Percentiles rank a stretch among this genome's conserved stretches.
Conservation (phyloP, 441 rosid genomes). For the Flueggea neowawraea region DNA sequence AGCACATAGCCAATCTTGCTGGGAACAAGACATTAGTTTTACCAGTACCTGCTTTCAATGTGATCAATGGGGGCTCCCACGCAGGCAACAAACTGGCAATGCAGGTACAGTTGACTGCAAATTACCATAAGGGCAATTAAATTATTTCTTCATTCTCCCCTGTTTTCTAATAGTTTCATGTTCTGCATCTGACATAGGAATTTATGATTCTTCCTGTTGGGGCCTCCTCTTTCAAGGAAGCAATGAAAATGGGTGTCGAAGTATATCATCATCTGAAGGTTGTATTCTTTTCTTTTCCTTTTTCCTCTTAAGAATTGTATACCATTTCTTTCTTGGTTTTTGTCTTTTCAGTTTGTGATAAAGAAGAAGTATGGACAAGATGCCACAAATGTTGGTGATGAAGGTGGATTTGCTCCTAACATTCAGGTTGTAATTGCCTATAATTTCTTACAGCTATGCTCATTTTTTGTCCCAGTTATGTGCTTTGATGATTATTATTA, state of each 20-base stretch:
- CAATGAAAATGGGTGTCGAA: constrained; percentile 98
- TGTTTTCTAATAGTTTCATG: background rate
- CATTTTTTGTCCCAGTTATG: background rate
- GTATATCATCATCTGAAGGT: constrained; percentile 93
- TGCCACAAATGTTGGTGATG: constrained; percentile 97
- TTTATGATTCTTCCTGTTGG: constrained; percentile 96
- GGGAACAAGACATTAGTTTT: constrained; percentile 83
- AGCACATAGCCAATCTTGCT: constrained; percentile 96
- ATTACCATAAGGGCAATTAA: background rate
- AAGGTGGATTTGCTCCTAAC: constrained; percentile 97
- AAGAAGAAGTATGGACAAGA: constrained; percentile 99
- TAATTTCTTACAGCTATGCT: background rate
- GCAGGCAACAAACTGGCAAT: constrained; percentile 97
- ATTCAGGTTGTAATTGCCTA: constrained; percentile 53
- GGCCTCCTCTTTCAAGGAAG: constrained; percentile 86
- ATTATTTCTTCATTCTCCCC: background rate
- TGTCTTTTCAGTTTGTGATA: constrained; percentile 58
- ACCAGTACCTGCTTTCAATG: constrained; percentile 97
- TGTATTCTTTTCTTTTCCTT: background rate
- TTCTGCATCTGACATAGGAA: constrained; percentile 39
- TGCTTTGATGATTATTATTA: background rate
- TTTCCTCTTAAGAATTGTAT: background rate
- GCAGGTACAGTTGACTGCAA: constrained; percentile 47
- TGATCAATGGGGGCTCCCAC: constrained; percentile 97
- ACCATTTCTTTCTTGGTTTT: background rate